Conservation (phyloP, 2,329 filamentous ascomycete species). For the Lasiodiplodia gonubiensis region DNA sequence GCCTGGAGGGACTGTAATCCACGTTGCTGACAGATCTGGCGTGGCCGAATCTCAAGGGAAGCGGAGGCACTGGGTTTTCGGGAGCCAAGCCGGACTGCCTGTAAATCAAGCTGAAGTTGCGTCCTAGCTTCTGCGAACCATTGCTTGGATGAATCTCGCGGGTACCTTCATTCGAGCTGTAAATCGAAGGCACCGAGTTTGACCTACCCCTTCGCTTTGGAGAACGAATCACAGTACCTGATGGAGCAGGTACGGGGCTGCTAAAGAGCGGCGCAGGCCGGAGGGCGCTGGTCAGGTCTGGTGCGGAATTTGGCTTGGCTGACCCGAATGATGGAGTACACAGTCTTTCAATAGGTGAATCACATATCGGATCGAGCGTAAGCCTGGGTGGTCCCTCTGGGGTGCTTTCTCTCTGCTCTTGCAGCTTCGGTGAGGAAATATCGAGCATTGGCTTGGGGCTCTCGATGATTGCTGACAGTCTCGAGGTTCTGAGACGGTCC, state of each 20-base stretch:
- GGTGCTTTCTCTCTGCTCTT: not conserved
- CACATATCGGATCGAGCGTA: not conserved
- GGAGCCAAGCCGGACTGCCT: conserved; percentile 45
- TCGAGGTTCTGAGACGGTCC: conserved; percentile 16
- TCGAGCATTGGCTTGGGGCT: conserved; percentile 22
- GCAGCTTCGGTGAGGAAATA: not conserved
- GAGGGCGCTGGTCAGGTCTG: conserved; percentile 7
- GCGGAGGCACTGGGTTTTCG: conserved; percentile 49
- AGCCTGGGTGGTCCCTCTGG: not conserved
- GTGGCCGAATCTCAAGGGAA: conserved; percentile 45
- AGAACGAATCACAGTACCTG: conserved; percentile 18
- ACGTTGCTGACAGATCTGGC: conserved; percentile 36
- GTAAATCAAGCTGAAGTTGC: conserved; percentile 32
- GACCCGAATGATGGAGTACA: conserved; percentile 4
- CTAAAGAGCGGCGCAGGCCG: not conserved
- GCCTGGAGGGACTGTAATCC: conserved; percentile 42
- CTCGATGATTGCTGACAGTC: conserved; percentile 36
- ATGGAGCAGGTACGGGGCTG: not conserved
- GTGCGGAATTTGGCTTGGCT: conserved; percentile 19
- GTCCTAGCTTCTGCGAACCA: conserved; percentile 31
- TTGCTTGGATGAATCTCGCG: conserved; percentile 30
- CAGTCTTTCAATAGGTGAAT: conserved; percentile 6
- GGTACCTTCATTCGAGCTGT: conserved; percentile 2
- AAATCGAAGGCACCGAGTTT: conserved; percentile 26
- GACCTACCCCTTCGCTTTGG: conserved; percentile 19